Conservation (phyloP, 495 filamentous ascomycete species). For the Penicillium argentinense region DNA sequence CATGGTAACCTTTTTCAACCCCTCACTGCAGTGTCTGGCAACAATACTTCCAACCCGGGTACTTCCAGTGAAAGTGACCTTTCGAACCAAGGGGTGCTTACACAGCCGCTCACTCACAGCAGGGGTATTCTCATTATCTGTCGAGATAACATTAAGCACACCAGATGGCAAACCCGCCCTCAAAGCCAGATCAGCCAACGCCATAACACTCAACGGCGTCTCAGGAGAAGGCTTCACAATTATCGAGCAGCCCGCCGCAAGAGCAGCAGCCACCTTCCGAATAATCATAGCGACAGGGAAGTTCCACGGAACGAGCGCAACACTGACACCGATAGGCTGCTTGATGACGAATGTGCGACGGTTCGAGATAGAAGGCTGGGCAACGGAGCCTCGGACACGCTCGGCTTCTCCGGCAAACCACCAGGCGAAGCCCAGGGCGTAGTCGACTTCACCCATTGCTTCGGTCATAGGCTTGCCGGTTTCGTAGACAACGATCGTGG, state of each 20-base stretch:
- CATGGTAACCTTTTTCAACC: constrained; percentile 54
- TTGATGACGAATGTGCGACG: constrained; percentile 48
- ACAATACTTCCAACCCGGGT: constrained; percentile 8
- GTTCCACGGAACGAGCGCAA: constrained; percentile 43
- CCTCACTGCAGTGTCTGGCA: constrained; percentile 38
- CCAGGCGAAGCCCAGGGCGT: constrained; percentile 47
- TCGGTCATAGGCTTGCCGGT: constrained; percentile 50
- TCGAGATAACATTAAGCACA: constrained; percentile 59
- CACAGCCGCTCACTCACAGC: constrained; percentile 58
- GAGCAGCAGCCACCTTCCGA: constrained; percentile 58
- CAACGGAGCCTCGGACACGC: constrained; percentile 41
- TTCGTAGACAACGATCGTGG: constrained; percentile 46
- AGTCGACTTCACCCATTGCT: constrained; percentile 46
- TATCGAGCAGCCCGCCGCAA: constrained; percentile 65
- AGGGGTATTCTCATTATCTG: constrained; percentile 55
- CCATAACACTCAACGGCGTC: constrained; percentile 58
- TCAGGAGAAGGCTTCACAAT: constrained; percentile 39
- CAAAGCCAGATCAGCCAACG: constrained; percentile 56
- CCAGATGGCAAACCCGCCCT: constrained; percentile 61
- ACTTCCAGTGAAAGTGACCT: constrained; percentile 65
- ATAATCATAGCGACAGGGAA: constrained; percentile 56
- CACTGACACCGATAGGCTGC: constrained; percentile 49
- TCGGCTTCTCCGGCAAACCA: constrained; percentile 55
- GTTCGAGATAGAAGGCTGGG: constrained; percentile 29
- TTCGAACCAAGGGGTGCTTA: constrained; percentile 53